Evolutionary conservation across 305 asterid genomes (phyloP).

Genomic region (Striga hermonthica): DNA sequence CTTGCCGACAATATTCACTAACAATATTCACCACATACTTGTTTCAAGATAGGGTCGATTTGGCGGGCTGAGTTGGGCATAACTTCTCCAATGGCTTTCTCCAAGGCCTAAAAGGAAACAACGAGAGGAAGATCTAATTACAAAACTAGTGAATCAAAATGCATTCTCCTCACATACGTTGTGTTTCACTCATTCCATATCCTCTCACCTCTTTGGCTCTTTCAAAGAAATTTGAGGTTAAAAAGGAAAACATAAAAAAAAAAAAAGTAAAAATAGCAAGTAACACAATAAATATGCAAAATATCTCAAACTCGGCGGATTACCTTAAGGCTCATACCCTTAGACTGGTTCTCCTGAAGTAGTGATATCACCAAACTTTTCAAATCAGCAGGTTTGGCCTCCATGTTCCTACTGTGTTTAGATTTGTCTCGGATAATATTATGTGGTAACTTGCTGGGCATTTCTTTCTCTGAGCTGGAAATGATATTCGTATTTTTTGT

Average conservation of each 20-base stretch:
- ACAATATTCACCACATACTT: slow-evolving; percentile 50
- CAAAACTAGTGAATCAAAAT: slow-evolving; percentile 1
- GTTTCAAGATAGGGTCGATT: slow-evolving; percentile 82
- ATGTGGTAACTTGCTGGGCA: slow-evolving; percentile 41
- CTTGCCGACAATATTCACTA: slow-evolving; percentile 25
- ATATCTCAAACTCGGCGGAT: slow-evolving; percentile 26
- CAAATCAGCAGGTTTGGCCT: slow-evolving; percentile 63
- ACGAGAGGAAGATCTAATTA: slow-evolving; percentile 13
- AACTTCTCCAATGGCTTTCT: slow-evolving; percentile 82
- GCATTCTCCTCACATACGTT: slow-evolving; percentile 17
- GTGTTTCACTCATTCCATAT: neutral
- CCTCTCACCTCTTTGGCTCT: no score
- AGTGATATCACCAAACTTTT: slow-evolving; percentile 62
- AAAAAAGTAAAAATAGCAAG: neutral
- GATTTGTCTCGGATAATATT: slow-evolving; percentile 49
- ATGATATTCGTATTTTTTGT: slow-evolving; percentile 42
- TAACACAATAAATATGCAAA: slow-evolving; percentile 20
- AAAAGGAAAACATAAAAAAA: neutral
- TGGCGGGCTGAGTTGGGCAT: slow-evolving; percentile 65
- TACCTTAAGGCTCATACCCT: slow-evolving; percentile 89
- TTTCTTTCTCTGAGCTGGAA: slow-evolving; percentile 59
- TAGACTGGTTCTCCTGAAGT: slow-evolving; percentile 64
- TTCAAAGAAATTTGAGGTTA: neutral
- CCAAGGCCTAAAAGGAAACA: slow-evolving; percentile 61
- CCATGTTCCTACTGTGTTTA: slow-evolving; percentile 40